Evolutionary conservation across 192 early-diverging fungal species (phyloP), one percentile per base, ranked within the genome.

Genomic region (Coemansia sp.): DNA sequence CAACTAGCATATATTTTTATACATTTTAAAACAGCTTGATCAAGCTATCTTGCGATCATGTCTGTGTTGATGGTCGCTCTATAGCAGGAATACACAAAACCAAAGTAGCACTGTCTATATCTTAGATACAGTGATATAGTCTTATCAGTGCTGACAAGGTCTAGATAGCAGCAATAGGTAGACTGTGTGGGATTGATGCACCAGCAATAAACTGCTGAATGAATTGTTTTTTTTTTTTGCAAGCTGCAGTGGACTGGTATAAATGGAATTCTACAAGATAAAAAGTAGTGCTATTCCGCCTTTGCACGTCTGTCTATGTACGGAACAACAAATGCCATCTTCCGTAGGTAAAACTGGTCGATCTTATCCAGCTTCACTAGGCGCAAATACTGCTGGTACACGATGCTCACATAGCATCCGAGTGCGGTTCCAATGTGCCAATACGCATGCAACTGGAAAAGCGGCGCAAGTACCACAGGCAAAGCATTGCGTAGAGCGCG

Each of bases 381-480:
- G 19, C 85, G 77, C 63, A 86, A 52, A 62, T 84, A 84, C 71
- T 84, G 81, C 65, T 82, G 82, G 55, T 78, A 84, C 2, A 84
- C 76, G 22, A 86, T 84, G 65, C 77, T 82, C 64, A 48, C 67
- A 59, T 86, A 85, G 68, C 76, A 80, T 16, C 85, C 83, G 21
- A 85, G 66, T 1, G 78, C 86, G 14, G 88, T 88, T 31, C 74
- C 69, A 58, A 89, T 82, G 65, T 89, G 88, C 88, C 88, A 89
- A 70, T 84, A 85, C 7, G 84, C 86, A 67, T 89, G 88, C 26
- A 87, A 78, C 74, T 87, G 81, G 48, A 83, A 79, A 7, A 89
- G 64, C 58, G 84, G 70, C 21, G 80, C 71, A 27, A 88, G 41
- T 19, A 77, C 69, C 21, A 73, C 74, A 0, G 83, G 85, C 26